phyloP scores from a whole-genome alignment of 2,329 filamentous ascomycete genomes.

The Penicillium rolfsii region DNA sequence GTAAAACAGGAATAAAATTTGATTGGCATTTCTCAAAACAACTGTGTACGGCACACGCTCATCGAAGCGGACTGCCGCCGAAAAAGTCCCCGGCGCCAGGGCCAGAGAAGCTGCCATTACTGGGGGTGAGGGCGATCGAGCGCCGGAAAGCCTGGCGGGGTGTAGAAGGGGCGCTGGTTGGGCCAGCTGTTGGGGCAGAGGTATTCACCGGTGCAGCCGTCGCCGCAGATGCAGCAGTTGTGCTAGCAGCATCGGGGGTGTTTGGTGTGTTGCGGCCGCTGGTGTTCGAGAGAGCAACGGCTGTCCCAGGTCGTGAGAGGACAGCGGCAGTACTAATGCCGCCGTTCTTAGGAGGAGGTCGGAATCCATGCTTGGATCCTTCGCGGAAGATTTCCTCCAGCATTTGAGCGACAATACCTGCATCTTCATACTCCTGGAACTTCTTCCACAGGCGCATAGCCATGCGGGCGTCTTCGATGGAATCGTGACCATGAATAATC shows the following conservation, averaged over 20 bases:
- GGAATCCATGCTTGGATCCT: constrained; percentile 63
- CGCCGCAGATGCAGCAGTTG: constrained; percentile 17
- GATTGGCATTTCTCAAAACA: neutral
- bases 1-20: neutral
- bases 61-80: constrained; percentile 45
- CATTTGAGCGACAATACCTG: constrained; percentile 79
- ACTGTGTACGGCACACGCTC: constrained; percentile 7
- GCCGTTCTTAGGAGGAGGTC: constrained; percentile 54
- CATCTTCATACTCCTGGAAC: constrained; percentile 85
- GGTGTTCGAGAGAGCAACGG: constrained; percentile 42
- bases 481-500: constrained; percentile 70
- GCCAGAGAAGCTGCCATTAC: constrained; percentile 46
- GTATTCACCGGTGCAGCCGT: constrained; percentile 12
- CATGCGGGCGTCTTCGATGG: constrained; percentile 90
- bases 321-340: constrained; percentile 35
- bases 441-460: constrained; percentile 88
- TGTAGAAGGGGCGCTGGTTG: constrained; percentile 43
- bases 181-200: constrained; percentile 9
- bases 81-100: constrained; percentile 45
- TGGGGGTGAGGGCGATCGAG: constrained; percentile 48
- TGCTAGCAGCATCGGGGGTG: constrained; percentile 39
- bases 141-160: constrained; percentile 48
- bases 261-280: constrained; percentile 49
- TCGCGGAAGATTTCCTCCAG: constrained; percentile 81
- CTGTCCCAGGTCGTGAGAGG: constrained; percentile 45